Percentiles rank a stretch among this genome's conserved stretches.
Conservation (phyloP, 1,284 basidiomycete species). For the Cutaneotrichosporon dermatis region DNA sequence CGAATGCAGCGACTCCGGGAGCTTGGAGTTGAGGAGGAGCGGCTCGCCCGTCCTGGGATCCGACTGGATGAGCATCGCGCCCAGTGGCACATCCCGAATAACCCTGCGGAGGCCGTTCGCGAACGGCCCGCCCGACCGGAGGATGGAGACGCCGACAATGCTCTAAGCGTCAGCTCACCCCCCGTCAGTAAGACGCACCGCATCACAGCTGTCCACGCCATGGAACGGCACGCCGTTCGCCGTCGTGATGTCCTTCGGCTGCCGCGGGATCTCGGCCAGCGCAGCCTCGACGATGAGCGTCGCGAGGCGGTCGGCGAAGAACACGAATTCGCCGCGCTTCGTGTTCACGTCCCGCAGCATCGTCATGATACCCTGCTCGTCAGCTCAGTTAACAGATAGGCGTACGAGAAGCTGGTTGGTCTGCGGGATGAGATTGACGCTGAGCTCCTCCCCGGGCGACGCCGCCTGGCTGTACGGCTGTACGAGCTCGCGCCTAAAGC, state of each 20-base stretch:
- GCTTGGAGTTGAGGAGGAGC: slow-evolving; percentile 71
- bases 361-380: slow-evolving; percentile 88
- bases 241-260: slow-evolving; percentile 61
- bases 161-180: slow-evolving; percentile 21
- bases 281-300: slow-evolving; percentile 82
- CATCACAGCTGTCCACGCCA: slow-evolving; percentile 56
- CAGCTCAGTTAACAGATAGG: too few species aligned
- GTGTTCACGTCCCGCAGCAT: slow-evolving; percentile 70
- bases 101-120: slow-evolving; percentile 84
- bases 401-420: slow-evolving; percentile 73
- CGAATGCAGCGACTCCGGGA: slow-evolving; percentile 68
- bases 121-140: slow-evolving; percentile 68
- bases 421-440: slow-evolving; percentile 62
- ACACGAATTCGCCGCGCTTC: slow-evolving; percentile 68
- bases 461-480: slow-evolving; percentile 19
- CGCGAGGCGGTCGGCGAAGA: slow-evolving; percentile 66
- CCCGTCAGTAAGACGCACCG: slow-evolving; percentile 31
- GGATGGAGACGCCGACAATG: slow-evolving; percentile 44
- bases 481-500: slow-evolving; percentile 66
- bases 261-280: slow-evolving; percentile 72
- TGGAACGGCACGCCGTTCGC: slow-evolving; percentile 58
- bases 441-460: slow-evolving; percentile 18
- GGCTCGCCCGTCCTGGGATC: slow-evolving; percentile 82
- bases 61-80: slow-evolving; percentile 85
- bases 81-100: slow-evolving; percentile 79